These are phyloP conservation scores for Scalesia atractyloides DNA, from an alignment of 129 eudicot genomes.

Conservation along the genomic window DNA sequence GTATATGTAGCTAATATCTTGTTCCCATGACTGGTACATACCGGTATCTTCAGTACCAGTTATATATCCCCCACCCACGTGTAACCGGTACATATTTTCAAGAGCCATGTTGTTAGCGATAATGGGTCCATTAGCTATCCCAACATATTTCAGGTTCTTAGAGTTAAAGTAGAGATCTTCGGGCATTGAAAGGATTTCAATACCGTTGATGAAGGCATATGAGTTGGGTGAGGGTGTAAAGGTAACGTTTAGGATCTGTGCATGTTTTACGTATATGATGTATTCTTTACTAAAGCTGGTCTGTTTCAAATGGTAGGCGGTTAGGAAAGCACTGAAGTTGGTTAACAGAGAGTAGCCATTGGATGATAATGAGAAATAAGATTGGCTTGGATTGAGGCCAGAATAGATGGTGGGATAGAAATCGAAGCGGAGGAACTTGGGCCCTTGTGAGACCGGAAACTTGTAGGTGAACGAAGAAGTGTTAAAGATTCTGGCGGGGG, in stretches of 20 bases:
- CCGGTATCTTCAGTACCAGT: constrained; percentile 25
- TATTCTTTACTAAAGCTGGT: constrained; percentile 39
- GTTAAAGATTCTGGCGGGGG: constrained; percentile 44
- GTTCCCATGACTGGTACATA: constrained; percentile 42
- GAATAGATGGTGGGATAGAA: constrained; percentile 49
- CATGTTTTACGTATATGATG: constrained; percentile 25
- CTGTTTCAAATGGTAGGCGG: constrained; percentile 17
- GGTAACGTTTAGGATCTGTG: constrained; percentile 36
- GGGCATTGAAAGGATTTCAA: constrained; percentile 55
- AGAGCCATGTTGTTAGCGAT: constrained; percentile 28
- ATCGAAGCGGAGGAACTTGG: constrained; percentile 60
- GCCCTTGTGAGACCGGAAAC: constrained; percentile 43
- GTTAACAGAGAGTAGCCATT: constrained; percentile 42
- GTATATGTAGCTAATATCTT: constrained; percentile 35
- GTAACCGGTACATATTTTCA: constrained; percentile 39
- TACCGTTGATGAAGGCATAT: constrained; percentile 55
- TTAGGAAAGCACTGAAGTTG: constrained; percentile 47
- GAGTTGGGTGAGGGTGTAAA: constrained; percentile 46
- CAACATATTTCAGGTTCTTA: not conserved
- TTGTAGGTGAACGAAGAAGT: constrained; percentile 46
- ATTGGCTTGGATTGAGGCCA: not conserved
- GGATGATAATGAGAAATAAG: constrained; percentile 41
- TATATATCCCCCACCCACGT: constrained; percentile 41
- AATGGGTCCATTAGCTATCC: not conserved
- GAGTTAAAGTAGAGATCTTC: constrained; percentile 18